Base-by-base conservation (phyloP, 257 asterid genomes). In the Solanum stenotomum region DNA sequence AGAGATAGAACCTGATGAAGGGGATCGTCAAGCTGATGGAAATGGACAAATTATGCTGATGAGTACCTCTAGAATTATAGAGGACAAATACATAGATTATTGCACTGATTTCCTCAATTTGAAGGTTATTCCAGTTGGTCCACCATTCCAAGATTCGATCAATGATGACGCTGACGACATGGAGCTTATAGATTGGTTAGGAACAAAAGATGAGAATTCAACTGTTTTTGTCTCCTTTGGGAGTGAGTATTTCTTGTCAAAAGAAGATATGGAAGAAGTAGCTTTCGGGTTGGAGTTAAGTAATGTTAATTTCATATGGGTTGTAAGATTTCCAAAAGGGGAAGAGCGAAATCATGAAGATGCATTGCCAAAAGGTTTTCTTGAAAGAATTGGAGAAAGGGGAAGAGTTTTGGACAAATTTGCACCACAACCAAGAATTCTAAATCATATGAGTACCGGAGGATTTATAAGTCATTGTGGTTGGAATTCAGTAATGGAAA, bases 141-240 rank as follows among this genome's bases (percentile, higher is more conserved):
- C 90, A 0, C 89, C 92, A 10, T 91, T 93, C 72, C 91, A 91
- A 49, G 90, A 94, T 8, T 3, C 82, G 12, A 20, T 13, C 27
- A 16, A 2, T 25, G 42, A 42, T 3, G 82, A 79, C 25, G 49
- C 25, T 2, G 86, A 76, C 16, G 74, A 13, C 1, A 77, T 1
- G 3, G 87, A 88, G 82, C 38, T 94, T 11, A 90, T 94, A 42
- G 90, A 88, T 2, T 94, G 98, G 98, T 89, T 94, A 0, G 92
- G 86, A 5, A 61, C 40, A 1, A 93, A 93, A 83, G 82, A 52
- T 0, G 87, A 87, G 83, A 1, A 14, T 74, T 94, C 98, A 11
- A 85, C 88, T 27, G 91, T 94, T 42, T 91, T 88, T 20, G 93
- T 93, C 8, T 93, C 94, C 0, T 94, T 94, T 18, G 96, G 98